Evolutionary conservation across 2,329 filamentous ascomycete genomes (phyloP), one percentile per base, ranked within the genome.

Genomic region (Colletotrichum godetiae): DNA sequence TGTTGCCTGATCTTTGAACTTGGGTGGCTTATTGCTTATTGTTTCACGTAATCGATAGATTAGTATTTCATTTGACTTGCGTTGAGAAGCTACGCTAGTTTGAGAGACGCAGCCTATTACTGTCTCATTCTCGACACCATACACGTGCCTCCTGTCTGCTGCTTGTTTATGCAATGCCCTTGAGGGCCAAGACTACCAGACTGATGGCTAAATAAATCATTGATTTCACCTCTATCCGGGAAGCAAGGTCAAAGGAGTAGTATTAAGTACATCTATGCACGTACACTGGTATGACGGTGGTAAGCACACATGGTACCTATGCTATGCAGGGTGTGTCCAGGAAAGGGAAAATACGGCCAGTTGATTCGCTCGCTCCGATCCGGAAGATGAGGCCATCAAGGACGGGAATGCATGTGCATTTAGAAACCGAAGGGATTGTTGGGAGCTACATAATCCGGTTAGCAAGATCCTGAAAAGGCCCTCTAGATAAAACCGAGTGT

Each of bases 361-460:
- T 19, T 29, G 27, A 56, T 55, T 59, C 60, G 61, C 67, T 70
- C 60, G 67, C 67, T 52, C 46, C 42, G n/a, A 58, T 10, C 37
- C n/a, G 33, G 22, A 53, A 22, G 29, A 59, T 35, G 29, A 31
- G 29, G 7, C 57, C 62, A 27, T 57, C 46, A 35, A 27, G 27
- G 35, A 31, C 61, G 61, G 56, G 27, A 31, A 61, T 65, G 19
- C 7, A 63, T 63, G 52, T 60, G 59, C 42, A 58, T 31, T 79
- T 77, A 87, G 75, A 89, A 89, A 27, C 87, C 87, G 75, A 89
- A 89, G 1, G 87, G 87, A 75, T 89, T 89, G 74, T 88, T 82
- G 13, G 87, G 87, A 35, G 87, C 87, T 89, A 46, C 4, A 49
- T 19, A 56, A 15, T 27, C 33, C 63, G 13, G 69, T 81, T 57